phyloP scores from a whole-genome alignment of 176 grass and related monocot genomes.

The Cocos nucifera region DNA sequence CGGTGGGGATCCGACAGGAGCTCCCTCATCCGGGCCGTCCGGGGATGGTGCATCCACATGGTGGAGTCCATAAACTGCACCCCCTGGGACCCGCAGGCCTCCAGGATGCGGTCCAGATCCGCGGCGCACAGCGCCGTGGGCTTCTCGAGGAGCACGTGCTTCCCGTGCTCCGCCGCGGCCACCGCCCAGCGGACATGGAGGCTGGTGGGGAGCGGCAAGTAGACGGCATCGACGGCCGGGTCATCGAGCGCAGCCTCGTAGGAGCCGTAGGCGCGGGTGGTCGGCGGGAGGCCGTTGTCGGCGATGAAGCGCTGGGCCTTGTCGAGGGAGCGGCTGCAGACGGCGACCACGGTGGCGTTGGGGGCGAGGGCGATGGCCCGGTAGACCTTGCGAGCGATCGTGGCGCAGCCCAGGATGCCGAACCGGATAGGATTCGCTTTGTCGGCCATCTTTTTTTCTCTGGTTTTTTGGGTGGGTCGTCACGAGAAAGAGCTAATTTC shows the following conservation, averaged over 20 bases:
- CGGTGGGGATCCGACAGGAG: slow-evolving; percentile 39
- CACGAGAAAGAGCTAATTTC: too few relatives aligned
- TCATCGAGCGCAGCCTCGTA: slow-evolving; percentile 70
- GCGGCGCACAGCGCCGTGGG: slow-evolving; percentile 61
- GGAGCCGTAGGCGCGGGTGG: slow-evolving; percentile 31
- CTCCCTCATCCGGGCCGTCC: slow-evolving; percentile 73
- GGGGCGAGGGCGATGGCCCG: slow-evolving; percentile 51
- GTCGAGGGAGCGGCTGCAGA: slow-evolving; percentile 46
- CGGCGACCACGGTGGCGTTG: slow-evolving; percentile 33
- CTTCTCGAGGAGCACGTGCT: slow-evolving; percentile 89
- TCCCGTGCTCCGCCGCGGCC: slow-evolving; percentile 41
- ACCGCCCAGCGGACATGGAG: slow-evolving; percentile 55
- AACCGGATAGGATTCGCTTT: slow-evolving; percentile 36
- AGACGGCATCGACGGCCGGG: slow-evolving; percentile 58
- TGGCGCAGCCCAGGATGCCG: slow-evolving; percentile 69
- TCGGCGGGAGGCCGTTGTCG: slow-evolving; percentile 29
- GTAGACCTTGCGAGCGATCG: slow-evolving; percentile 60
- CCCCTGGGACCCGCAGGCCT: slow-evolving; percentile 33
- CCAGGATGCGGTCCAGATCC: slow-evolving; percentile 59
- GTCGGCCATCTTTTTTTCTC: neutral
- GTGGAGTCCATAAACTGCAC: slow-evolving; percentile 91
- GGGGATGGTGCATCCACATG: slow-evolving; percentile 93
- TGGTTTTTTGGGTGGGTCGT: too few relatives aligned
- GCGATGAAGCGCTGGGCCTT: slow-evolving; percentile 62
- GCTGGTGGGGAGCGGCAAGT: slow-evolving; percentile 68